Evolutionary conservation across 2,329 filamentous ascomycete genomes (phyloP), one percentile per base, ranked within the genome.

Genomic region (Ophiostoma australiae): DNA sequence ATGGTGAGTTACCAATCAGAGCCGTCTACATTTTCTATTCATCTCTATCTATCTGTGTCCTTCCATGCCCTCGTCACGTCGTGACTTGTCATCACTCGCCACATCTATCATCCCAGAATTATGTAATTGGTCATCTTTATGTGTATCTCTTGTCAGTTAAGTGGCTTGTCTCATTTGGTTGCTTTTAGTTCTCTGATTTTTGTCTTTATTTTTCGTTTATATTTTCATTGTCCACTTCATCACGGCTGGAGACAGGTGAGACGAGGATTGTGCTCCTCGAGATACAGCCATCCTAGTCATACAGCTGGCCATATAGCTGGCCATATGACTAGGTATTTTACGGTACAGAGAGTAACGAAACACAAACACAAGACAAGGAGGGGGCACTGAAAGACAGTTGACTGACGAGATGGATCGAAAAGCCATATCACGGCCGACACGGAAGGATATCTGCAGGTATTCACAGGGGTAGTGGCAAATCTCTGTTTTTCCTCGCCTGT

Each of bases 201-300:
- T 48, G 15, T 58, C n/a, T 27, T 27, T 27, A 11, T 13, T 58
- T 27, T 0, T 10, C 7, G 1, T 48, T n/a, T 48, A 20, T 8
- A 20, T 20, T 48, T 5, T 48, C 17, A 20, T n/a, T 48, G 23
- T 27, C 52, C 23, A 31, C 3, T 27, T 58, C n/a, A 58, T 58
- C 52, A 63, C 58, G 58, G 58, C 27, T 63, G 27, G 58, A 20
- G 58, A 63, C 58, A 63, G 58, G 58, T 63, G 27, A 63, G 27
- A 63, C 58, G 27, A 33, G 27, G 6, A 20, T 63, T 63, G 58
- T 63, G 4, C 58, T 11, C 58, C 58, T 63, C 13, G 58, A 63
- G 27, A 63, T 10, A 63, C 11, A 61, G 55, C 27, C 27, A 31
- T 31, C 27, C 27, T 31, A 31, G 27, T 3, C 55, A 63, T 27